phyloP scores from a whole-genome alignment of 179 eudicot species.

The Beta macrorhiza region DNA sequence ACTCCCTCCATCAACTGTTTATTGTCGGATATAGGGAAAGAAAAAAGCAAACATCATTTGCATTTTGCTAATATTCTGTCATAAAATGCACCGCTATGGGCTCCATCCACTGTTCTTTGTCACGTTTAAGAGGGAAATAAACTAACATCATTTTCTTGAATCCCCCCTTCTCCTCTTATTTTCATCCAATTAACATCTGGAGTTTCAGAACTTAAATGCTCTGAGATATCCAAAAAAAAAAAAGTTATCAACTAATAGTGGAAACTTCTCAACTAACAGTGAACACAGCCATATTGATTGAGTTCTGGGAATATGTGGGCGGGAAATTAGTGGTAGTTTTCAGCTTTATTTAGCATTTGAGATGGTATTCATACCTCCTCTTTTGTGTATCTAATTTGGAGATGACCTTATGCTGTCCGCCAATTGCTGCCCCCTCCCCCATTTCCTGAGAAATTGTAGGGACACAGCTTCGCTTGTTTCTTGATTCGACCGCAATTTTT shows the following conservation, averaged over 20 bases:
- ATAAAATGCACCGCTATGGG: too few species aligned
- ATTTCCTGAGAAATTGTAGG: not conserved
- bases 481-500: conserved; percentile 5
- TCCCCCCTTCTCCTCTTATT: too few species aligned
- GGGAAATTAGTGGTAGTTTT: not conserved
- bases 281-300: not conserved
- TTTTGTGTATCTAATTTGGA: not conserved
- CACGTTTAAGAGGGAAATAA: too few species aligned
- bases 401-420: not conserved
- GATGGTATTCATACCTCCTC: not conserved
- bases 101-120: too few species aligned
- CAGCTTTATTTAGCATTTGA: not conserved
- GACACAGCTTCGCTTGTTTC: not conserved
- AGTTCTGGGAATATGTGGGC: not conserved
- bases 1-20: not conserved
- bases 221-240: too few species aligned
- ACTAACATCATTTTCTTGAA: not conserved
- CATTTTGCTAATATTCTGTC: too few species aligned
- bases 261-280: too few species aligned
- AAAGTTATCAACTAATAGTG: too few species aligned
- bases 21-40: not conserved
- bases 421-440: not conserved
- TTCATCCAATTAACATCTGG: too few species aligned
- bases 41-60: not conserved
- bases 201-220: too few species aligned